Conservation (phyloP, 2,329 filamentous ascomycete genomes). For the Penicillium sp. region DNA sequence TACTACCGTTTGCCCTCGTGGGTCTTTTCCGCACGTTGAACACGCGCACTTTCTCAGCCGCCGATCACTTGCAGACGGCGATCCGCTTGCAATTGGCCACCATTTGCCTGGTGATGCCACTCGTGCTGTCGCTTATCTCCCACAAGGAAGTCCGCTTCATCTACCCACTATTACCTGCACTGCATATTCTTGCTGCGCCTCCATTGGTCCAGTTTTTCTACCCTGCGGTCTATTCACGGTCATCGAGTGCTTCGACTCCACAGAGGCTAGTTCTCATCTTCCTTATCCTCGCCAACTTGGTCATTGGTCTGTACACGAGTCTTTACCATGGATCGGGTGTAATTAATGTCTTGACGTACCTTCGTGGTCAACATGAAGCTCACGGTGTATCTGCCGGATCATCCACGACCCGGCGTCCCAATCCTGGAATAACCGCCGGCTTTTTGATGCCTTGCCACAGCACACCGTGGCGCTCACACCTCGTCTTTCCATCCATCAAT, state of each 20-base stretch:
- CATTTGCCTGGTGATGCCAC: slow-evolving; percentile 55
- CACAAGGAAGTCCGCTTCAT: slow-evolving; percentile 98
- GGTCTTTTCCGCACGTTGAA: slow-evolving; percentile 54
- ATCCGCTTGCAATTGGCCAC: slow-evolving; percentile 53
- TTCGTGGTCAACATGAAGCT: slow-evolving; percentile 66
- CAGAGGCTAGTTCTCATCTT: slow-evolving; percentile 50
- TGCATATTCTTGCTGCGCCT: slow-evolving; percentile 73
- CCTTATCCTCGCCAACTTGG: slow-evolving; percentile 60
- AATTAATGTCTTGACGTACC: slow-evolving; percentile 64
- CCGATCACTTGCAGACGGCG: slow-evolving; percentile 25
- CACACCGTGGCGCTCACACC: slow-evolving; percentile 87
- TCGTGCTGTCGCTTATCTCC: slow-evolving; percentile 67
- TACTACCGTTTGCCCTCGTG: slow-evolving; percentile 66
- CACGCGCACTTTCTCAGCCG: slow-evolving; percentile 30
- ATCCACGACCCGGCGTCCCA: slow-evolving; percentile 7
- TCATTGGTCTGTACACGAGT: slow-evolving; percentile 68
- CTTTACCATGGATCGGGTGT: slow-evolving; percentile 75
- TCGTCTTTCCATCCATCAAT: slow-evolving; percentile 66
- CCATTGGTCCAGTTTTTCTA: slow-evolving; percentile 61
- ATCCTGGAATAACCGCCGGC: slow-evolving; percentile 50
- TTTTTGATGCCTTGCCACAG: slow-evolving; percentile 96
- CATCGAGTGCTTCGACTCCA: slow-evolving; percentile 34
- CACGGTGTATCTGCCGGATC: slow-evolving; percentile 23
- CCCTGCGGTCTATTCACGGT: slow-evolving; percentile 32
- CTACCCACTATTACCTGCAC: slow-evolving; percentile 80